phyloP scores from a whole-genome alignment of 768 basidiomycete genomes.

The Pulveroboletus ravenelii region DNA sequence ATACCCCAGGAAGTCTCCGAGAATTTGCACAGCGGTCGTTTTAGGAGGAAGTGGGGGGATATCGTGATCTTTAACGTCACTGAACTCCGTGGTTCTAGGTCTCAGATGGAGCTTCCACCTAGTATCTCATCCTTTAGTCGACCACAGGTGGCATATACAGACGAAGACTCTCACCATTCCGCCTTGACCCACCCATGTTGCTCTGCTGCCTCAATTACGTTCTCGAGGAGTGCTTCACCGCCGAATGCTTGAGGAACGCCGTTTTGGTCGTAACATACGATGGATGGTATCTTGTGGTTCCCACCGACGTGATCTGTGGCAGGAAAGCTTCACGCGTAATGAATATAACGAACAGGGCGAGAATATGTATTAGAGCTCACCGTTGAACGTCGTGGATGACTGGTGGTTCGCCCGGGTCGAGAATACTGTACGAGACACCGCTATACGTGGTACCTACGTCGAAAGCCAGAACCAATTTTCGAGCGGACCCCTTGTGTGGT shows the following conservation, averaged over 20 bases:
- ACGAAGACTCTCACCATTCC: slow-evolving; percentile 26
- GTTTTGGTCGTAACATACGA: too few species aligned
- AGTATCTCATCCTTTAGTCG: slow-evolving; percentile 6
- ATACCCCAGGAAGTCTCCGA: slow-evolving; percentile 42
- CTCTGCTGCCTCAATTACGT: slow-evolving; percentile 36
- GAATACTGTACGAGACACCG: slow-evolving; percentile 41
- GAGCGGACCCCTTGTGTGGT: slow-evolving; percentile 37
- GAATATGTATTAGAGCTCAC: slow-evolving; percentile 8
- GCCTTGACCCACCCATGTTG: slow-evolving; percentile 31
- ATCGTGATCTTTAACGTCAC: slow-evolving; percentile 28
- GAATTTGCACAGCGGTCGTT: slow-evolving; percentile 40
- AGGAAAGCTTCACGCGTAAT: not conserved
- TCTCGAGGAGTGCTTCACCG: slow-evolving; percentile 15
- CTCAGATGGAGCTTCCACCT: slow-evolving; percentile 37
- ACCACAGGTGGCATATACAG: not conserved
- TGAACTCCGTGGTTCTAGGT: slow-evolving; percentile 21
- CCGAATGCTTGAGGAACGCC: too few species aligned
- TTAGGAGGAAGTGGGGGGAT: slow-evolving; percentile 41
- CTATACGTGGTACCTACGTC: slow-evolving; percentile 52
- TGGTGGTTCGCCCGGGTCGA: slow-evolving; percentile 28
- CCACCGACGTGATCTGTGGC: too few species aligned
- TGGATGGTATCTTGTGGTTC: too few species aligned
- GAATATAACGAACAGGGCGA: not conserved
- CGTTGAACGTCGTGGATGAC: slow-evolving; percentile 20
- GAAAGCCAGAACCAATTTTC: slow-evolving; percentile 45